Percentiles rank a stretch among this genome's conserved stretches.
Evolutionary conservation across 768 basidiomycete genomes (phyloP).

Genomic region (Filobasidium wieringae): DNA sequence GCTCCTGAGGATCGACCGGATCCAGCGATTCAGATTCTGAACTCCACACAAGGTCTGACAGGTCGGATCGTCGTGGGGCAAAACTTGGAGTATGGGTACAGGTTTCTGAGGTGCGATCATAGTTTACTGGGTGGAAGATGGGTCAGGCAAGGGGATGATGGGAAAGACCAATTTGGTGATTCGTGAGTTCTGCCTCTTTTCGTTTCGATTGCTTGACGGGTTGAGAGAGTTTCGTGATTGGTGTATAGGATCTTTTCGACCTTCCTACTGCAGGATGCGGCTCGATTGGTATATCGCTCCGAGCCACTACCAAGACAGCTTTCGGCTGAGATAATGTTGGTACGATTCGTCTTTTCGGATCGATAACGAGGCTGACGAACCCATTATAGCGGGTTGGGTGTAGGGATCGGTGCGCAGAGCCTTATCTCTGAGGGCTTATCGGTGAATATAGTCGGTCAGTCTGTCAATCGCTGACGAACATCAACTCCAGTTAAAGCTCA

Average conservation of each 20-base stretch:
- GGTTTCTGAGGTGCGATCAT: conserved; percentile 48
- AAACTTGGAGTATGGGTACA: conserved; percentile 33
- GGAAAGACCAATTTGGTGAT: conserved; percentile 45
- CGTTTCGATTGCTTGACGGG: background rate
- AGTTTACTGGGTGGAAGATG: conserved; percentile 61
- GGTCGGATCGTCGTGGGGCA: conserved; percentile 78
- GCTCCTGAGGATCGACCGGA: background rate
- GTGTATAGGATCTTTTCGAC: conserved; percentile 58
- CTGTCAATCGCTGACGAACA: too few relatives aligned
- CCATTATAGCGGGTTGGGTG: conserved; percentile 69
- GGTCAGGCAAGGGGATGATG: conserved; percentile 48
- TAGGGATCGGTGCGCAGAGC: conserved; percentile 66
- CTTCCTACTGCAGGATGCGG: conserved; percentile 79
- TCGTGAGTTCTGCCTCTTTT: conserved; percentile 29
- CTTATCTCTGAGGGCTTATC: conserved; percentile 58
- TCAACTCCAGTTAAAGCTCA: background rate
- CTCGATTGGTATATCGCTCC: conserved; percentile 49
- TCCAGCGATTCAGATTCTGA: conserved; percentile 25
- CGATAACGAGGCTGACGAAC: background rate
- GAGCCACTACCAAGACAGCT: conserved; percentile 24
- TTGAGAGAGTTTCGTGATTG: background rate
- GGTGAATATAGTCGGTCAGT: conserved; percentile 55
- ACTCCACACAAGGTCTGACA: conserved; percentile 43
- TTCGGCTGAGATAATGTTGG: conserved; percentile 63
- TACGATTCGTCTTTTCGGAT: conserved; percentile 4